A percentile compares a stretch with the other conserved stretches of the same genome.
Conservation (phyloP, 805 yeast genomes). For the Peterozyma xylosa region DNA sequence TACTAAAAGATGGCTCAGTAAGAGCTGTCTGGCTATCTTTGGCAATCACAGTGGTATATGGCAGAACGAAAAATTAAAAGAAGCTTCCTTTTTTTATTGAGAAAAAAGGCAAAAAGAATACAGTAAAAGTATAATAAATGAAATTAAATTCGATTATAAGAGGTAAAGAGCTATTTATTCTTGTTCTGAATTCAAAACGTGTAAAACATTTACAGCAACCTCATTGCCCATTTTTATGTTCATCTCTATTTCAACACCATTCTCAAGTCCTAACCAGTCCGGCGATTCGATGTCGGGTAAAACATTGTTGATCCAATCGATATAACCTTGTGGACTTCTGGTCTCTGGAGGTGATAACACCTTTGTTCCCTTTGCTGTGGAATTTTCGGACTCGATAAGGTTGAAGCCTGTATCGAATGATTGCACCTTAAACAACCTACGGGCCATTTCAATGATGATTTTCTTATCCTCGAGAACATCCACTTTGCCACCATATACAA, state of each 20-base stretch:
- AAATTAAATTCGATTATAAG: no score
- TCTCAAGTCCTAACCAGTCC: constrained; percentile 44
- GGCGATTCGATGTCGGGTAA: constrained; percentile 50
- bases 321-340: constrained; percentile 22
- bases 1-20: no score
- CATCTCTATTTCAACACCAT: constrained; percentile 30
- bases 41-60: no score
- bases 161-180: no score
- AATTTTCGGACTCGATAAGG: constrained; percentile 23
- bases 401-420: constrained; percentile 36
- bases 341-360: constrained; percentile 42
- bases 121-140: no score
- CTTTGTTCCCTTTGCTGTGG: constrained; percentile 5
- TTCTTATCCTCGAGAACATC: constrained; percentile 32
- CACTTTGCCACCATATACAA: constrained; percentile 64
- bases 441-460: constrained; percentile 26
- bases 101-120: no score
- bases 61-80: no score
- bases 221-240: constrained; percentile 9
- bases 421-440: constrained; percentile 26
- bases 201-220: not conserved
- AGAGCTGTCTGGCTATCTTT: no score
- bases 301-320: constrained; percentile 36
- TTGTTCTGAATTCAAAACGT: no score
- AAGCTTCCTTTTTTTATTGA: no score